Evolutionary conservation across 257 asterid genomes (phyloP), one percentile per base, ranked within the genome.

Genomic region (Voacanga thouarsii): DNA sequence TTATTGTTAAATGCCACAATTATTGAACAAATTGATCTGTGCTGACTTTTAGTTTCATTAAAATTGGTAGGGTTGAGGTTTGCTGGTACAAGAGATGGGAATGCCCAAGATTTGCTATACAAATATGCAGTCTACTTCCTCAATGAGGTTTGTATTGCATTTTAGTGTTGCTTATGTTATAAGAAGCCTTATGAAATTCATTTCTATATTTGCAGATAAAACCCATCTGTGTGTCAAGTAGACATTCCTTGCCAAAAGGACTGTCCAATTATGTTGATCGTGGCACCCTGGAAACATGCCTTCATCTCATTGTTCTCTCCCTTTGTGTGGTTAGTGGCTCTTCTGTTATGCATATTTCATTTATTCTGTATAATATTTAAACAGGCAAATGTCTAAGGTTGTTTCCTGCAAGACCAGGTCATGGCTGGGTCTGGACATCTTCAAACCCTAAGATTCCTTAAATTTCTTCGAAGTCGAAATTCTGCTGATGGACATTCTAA

Each of bases 351-450:
- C 60, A 15, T 71, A 55, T 55, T 47, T n/a, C 24, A 4, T 74
- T 50, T 75, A 7, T 64, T 66, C 77, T 77, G n/a, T 45, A 23
- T 39, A 61, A 47, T 63, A 80, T 56, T 60, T 26, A 14, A 56
- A 77, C 51, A 79, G 73, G 12, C 64, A 44, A 73, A 57, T 71
- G 67, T 77, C 82, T 83, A 24, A 74, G 68, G 56, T 77, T 30
- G 70, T 84, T 78, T 79, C 79, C 26, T 66, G 44, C 53, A 39
- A 39, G 74, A 79, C 77, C 93, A 96, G 99, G 97, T 96, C 80
- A 92, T 96, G 99, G 97, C 99, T 77, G 99, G 99, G 78, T 96
- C 99, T 51, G 99, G 99, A 71, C 92, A 96, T 86, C 91, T 96
- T 65, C 92, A 88, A 80, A 96, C 97, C 51, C 87, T 96, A 77